Conservation (phyloP, 768 basidiomycete genomes). For the Hericium alpestre region DNA sequence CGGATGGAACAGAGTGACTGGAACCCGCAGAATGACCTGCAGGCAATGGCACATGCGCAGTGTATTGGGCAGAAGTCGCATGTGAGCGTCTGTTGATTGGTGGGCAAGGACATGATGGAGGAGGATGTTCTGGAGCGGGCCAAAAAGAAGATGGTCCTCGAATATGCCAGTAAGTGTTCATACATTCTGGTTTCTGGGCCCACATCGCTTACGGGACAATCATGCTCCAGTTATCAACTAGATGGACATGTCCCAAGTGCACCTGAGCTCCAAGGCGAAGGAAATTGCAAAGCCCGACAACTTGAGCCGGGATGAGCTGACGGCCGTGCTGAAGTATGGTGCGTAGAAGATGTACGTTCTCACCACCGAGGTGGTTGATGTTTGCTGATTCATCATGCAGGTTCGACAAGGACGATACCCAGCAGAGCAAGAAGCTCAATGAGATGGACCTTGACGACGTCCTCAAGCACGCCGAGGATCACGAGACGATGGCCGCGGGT, state of each 20-base stretch:
- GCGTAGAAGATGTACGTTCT: conserved; percentile 84
- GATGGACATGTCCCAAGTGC: conserved; percentile 97
- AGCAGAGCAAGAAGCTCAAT: conserved; percentile 90
- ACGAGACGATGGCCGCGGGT: conserved; percentile 80
- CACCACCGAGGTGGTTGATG: conserved; percentile 1
- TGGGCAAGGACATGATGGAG: conserved; percentile 99
- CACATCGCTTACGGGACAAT: background rate
- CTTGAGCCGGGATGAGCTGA: conserved; percentile 91
- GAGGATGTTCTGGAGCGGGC: conserved; percentile 97
- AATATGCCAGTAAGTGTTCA: conserved; percentile 84
- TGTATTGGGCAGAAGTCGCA: conserved; percentile 98
- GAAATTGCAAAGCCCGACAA: conserved; percentile 70
- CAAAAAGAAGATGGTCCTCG: conserved; percentile 98
- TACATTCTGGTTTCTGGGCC: background rate
- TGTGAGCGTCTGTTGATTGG: conserved; percentile 96
- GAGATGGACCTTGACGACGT: conserved; percentile 99
- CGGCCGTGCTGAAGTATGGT: conserved; percentile 96
- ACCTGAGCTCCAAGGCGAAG: conserved; percentile 79
- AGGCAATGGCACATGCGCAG: conserved; percentile 99
- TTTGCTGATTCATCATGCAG: conserved; percentile 26
- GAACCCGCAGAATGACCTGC: conserved; percentile 99
- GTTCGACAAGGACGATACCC: conserved; percentile 94
- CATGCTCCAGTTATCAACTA: conserved; percentile 83
- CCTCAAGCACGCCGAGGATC: conserved; percentile 90
- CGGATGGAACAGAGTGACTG: conserved; percentile 68